Conservation (phyloP, 192 early-diverging fungal species). For the Podila epicladia region DNA sequence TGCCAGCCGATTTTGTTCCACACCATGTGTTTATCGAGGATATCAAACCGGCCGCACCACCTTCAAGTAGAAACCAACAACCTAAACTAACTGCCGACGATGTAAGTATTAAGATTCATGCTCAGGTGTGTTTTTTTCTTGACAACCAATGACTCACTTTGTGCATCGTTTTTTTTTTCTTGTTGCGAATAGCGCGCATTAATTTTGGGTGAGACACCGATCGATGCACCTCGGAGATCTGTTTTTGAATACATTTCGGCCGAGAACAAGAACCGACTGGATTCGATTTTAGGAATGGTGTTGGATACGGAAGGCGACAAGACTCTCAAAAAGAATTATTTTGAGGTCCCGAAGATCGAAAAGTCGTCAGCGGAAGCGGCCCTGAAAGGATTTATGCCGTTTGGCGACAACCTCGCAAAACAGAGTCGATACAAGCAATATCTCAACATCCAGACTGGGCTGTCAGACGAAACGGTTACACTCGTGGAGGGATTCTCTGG, state of each 20-base stretch:
- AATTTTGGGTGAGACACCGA: slow-evolving; percentile 76
- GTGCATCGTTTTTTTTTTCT: neutral
- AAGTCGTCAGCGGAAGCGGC: slow-evolving; percentile 73
- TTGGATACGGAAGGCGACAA: slow-evolving; percentile 49
- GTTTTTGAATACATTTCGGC: slow-evolving; percentile 77
- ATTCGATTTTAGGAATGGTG: slow-evolving; percentile 58
- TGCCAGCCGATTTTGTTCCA: slow-evolving; percentile 34
- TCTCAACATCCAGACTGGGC: slow-evolving; percentile 71
- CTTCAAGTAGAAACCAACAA: neutral
- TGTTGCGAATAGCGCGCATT: slow-evolving; percentile 62
- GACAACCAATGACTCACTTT: neutral
- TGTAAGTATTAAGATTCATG: slow-evolving; percentile 8
- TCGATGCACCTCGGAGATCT: slow-evolving; percentile 69
- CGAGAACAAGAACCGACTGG: slow-evolving; percentile 72
- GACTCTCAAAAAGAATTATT: slow-evolving; percentile 25
- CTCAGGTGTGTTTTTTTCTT: neutral
- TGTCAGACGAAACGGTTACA: slow-evolving; percentile 29
- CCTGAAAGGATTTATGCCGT: slow-evolving; percentile 84
- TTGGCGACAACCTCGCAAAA: slow-evolving; percentile 72
- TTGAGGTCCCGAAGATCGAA: slow-evolving; percentile 61
- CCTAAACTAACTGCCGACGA: slow-evolving; percentile 45
- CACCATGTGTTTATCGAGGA: slow-evolving; percentile 14
- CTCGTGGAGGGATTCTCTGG: slow-evolving; percentile 51
- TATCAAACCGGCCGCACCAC: neutral
- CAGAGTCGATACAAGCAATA: slow-evolving; percentile 79